These are phyloP conservation scores for Aspergillus conjunctus DNA, from an alignment of 495 filamentous ascomycete genomes.

Conservation along the genomic window DNA sequence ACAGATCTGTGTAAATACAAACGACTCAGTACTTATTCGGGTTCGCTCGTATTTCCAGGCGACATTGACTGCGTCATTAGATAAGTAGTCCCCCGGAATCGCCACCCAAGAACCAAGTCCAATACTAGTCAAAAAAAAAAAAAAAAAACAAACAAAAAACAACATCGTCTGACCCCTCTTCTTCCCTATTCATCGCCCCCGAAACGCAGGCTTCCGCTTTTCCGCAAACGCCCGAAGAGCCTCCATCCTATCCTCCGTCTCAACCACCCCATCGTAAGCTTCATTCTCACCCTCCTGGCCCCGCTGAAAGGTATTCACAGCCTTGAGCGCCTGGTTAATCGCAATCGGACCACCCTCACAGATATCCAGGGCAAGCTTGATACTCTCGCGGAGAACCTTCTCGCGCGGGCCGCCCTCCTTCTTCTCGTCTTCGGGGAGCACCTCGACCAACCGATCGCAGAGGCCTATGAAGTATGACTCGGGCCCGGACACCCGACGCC, in stretches of 20 bases:
- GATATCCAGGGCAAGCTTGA: slow-evolving; percentile 77
- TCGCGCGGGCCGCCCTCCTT: slow-evolving; percentile 58
- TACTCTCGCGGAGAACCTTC: slow-evolving; percentile 68
- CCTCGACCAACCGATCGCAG: slow-evolving; percentile 78
- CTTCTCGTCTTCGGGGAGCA: slow-evolving; percentile 58
- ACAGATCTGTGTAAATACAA: background rate
- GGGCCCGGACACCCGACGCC: slow-evolving; percentile 70
- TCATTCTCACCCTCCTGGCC: slow-evolving; percentile 70
- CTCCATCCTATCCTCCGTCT: slow-evolving; percentile 83
- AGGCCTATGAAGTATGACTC: slow-evolving; percentile 87
- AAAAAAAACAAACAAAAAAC: no score
- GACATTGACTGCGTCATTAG: no score
- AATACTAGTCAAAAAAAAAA: background rate
- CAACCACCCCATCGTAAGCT: slow-evolving; percentile 77
- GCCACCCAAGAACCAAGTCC: background rate
- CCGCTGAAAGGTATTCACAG: slow-evolving; percentile 62
- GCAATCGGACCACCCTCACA: slow-evolving; percentile 86
- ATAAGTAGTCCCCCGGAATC: no score
- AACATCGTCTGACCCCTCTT: background rate
- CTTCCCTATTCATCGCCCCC: slow-evolving; percentile 49
- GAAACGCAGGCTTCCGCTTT: slow-evolving; percentile 87
- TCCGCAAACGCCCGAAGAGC: slow-evolving; percentile 84
- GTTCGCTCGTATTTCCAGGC: background rate
- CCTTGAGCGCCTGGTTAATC: slow-evolving; percentile 68
- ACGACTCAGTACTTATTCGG: background rate